Percentiles rank a stretch among this genome's conserved stretches.
phyloP scores from a whole-genome alignment of 371 early-diverging fungal genomes.

The Coemansia sp. region DNA sequence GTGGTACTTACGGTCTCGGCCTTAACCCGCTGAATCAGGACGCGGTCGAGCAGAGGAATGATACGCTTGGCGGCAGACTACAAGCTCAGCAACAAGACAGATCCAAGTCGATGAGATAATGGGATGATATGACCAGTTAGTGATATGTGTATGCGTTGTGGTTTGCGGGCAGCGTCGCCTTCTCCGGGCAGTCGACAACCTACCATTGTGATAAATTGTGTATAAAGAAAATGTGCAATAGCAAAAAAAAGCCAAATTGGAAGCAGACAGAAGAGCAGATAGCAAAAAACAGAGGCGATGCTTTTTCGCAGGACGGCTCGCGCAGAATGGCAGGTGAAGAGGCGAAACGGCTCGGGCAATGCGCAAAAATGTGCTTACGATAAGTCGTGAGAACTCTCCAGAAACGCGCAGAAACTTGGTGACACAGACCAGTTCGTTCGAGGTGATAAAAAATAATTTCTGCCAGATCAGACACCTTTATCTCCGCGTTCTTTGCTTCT shows the following conservation, averaged over 20 bases:
- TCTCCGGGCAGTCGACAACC: not conserved
- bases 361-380: not conserved
- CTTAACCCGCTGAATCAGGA: conserved; percentile 94
- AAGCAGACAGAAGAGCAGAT: not conserved
- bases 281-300: not conserved
- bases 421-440: not conserved
- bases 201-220: conserved; percentile 8
- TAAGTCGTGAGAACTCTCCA: not conserved
- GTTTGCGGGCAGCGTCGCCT: not conserved
- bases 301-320: conserved; percentile 2
- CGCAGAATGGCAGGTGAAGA: not conserved
- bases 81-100: not conserved
- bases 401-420: not conserved
- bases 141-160: not conserved
- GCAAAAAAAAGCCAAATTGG: conserved; percentile 1
- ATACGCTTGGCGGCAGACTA: conserved; percentile 42
- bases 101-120: not conserved
- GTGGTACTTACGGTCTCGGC: conserved; percentile 73
- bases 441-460: not conserved
- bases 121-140: not conserved
- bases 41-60: conserved; percentile 94
- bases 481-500: conserved; percentile 5
- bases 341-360: not conserved
- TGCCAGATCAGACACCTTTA: conserved; percentile 4
- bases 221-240: not conserved